Base-by-base conservation (phyloP, 192 early-diverging fungal species). In the Coemansia sp. region DNA sequence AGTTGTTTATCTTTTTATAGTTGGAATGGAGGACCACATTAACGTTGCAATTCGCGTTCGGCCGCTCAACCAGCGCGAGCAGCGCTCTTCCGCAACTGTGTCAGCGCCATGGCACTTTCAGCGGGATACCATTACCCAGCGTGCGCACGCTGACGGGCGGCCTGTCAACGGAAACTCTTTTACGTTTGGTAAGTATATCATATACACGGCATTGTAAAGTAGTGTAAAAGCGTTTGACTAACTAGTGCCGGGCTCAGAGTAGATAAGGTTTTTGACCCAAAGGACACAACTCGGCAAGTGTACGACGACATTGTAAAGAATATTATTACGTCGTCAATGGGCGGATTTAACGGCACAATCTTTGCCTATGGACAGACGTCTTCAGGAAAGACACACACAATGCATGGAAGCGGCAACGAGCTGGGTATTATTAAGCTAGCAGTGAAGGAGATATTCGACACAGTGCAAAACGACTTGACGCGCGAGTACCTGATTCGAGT, bases 331-430 rank as follows among this genome's bases (percentile, higher is more conserved):
- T 83, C 83, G 10, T 78, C 92, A 3, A 94, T 96, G 94, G 87
- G 90, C 25, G 96, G 96, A 7, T 94, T 92, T 69, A 97, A 98
- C 73, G 94, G 95, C 27, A 97, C 95, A 3, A 93, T 98, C 3
- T 98, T 98, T 84, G 94, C 97, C 3, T 98, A 98, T 81, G 97
- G 97, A 17, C 95, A 98, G 74, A 99, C 97, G 8, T 91, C 94
- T 6, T 92, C 90, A 8, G 97, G 97, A 49, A 99, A 99, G 70
- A 98, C 97, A 0, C 83, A 84, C 60, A 82, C 83, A 10, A 91
- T 91, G 90, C 78, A 86, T 41, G 91, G 90, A 32, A 75, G 69
- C 47, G 62, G 72, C 24, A 64, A 77, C 22, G 85, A 89, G 57
- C 85, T 84, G 8, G 91, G 91, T 0, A 84, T 92, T 38, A 91